Conservation (phyloP, 2,329 filamentous ascomycete species). For the Aspergillus fructus region DNA sequence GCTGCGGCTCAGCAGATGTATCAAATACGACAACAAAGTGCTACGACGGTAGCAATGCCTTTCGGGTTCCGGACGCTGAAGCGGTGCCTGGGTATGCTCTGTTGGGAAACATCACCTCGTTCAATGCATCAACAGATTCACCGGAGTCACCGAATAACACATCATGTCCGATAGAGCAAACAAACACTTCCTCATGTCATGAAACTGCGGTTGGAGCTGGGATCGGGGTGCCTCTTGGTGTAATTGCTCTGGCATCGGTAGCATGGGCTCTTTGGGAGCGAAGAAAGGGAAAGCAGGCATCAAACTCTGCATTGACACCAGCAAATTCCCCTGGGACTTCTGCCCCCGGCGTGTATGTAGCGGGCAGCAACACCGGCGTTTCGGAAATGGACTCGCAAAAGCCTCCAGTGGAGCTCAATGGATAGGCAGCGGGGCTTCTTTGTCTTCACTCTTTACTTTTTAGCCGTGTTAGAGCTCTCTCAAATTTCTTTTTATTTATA, state of each 20-base stretch:
- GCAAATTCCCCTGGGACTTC: too few relatives aligned
- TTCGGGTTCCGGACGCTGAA: constrained; percentile 24
- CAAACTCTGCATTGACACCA: not conserved
- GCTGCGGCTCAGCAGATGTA: constrained; percentile 25
- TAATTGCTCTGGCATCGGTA: constrained; percentile 29
- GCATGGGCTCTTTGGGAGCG: constrained; percentile 29
- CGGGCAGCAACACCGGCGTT: too few relatives aligned
- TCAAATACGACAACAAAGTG: constrained; percentile 15
- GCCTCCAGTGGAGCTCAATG: too few relatives aligned
- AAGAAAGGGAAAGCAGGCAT: not conserved
- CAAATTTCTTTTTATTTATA: too few relatives aligned
- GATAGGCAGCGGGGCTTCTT: too few relatives aligned
- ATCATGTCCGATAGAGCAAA: too few relatives aligned
- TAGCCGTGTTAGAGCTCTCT: too few relatives aligned
- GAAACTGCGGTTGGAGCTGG: constrained; percentile 28
- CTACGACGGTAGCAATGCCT: constrained; percentile 20
- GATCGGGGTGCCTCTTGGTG: constrained; percentile 29
- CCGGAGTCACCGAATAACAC: not conserved
- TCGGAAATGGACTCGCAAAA: too few relatives aligned
- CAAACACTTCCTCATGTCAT: not conserved
- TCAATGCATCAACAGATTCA: not conserved
- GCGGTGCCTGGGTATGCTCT: constrained; percentile 22
- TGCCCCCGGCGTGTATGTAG: too few relatives aligned
- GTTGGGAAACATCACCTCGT: constrained; percentile 19
- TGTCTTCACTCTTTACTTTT: too few relatives aligned